Percentiles rank a stretch among this genome's conserved stretches.
Evolutionary conservation across 306 rosid genomes (phyloP).

Genomic region (Abrus precatorius): DNA sequence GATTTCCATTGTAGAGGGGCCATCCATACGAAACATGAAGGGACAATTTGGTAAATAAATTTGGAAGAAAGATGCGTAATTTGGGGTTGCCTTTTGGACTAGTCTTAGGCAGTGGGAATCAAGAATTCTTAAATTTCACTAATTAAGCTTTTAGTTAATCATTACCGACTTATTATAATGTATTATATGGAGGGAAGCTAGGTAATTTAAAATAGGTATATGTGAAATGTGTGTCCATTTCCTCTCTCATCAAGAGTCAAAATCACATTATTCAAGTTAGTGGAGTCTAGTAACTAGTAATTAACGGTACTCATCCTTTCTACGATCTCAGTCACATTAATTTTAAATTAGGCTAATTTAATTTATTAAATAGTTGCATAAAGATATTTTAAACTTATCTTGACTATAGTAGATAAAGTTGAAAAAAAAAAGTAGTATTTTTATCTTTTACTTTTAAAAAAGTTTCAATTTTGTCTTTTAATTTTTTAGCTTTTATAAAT

Average conservation of each 20-base stretch:
- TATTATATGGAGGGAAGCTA: slow-evolving; percentile 20
- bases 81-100: slow-evolving; percentile 4
- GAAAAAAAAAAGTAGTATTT: no score
- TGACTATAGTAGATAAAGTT: no score
- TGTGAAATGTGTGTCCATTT: background rate
- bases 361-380: no score
- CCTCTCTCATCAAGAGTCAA: slow-evolving; percentile 40
- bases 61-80: slow-evolving; percentile 20
- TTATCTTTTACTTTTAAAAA: no score
- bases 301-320: background rate
- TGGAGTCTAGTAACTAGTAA: slow-evolving; percentile 39
- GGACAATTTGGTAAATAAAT: slow-evolving; percentile 37
- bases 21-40: slow-evolving; percentile 28
- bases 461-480: no score
- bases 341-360: no score
- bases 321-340: no score
- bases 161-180: slow-evolving; percentile 38
- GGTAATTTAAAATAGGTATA: slow-evolving; percentile 38
- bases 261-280: slow-evolving; percentile 51
- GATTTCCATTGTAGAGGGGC: slow-evolving; percentile 2
- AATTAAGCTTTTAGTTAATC: slow-evolving; percentile 41
- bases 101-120: slow-evolving; percentile 42
- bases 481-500: no score
- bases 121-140: slow-evolving; percentile 46
- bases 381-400: no score